Base-by-base conservation (phyloP, 1,139 yeast species). In the Blastobotrys serpentis region DNA sequence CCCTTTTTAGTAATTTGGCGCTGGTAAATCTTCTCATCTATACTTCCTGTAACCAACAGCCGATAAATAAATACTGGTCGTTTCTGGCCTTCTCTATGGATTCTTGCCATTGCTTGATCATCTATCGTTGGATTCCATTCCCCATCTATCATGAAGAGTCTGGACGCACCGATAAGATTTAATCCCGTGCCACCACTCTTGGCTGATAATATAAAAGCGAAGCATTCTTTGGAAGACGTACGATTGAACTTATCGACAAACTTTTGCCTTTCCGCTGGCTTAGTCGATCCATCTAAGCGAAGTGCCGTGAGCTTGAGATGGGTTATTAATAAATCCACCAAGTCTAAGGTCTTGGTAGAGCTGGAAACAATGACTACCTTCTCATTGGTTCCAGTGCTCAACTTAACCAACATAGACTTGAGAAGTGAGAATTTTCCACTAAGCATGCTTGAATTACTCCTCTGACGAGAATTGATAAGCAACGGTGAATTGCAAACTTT, bases 41-140 rank as follows among this genome's bases (percentile, higher is more conserved):
- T 86, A 52, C 90, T 82, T 0, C 98, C 98, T 0, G 95, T 80
- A 0, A 66, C 53, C 11, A 72, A 51, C n/a, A 92, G 66, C 55
- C 98, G 74, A 63, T 92, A 94, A 23, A 92, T 83, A 62, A 71
- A 85, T 7, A 90, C 95, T 0, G 89, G 90, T 46, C 70, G 76
- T 47, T 68, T 76, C 64, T 92, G 98, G 0, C 98, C 98, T 64
- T 92, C 97, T 56, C 99, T 73, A 61, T 90, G 96, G 4, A 92
- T 84, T 54, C 99, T 71, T 0, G 97, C 96, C 95, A 92, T 88
- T 0, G 98, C 96, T 65, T 92, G 99, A 23, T 86, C 67, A 64
- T 92, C 99, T 10, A 86, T 77, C 0, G 97, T 81, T 0, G 98
- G 98, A 56, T 94, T 92, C 96, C 96, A 87, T 61, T 89, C 97